Conservation (phyloP, 2,329 filamentous ascomycete species). For the Phaeoacremonium minimum region DNA sequence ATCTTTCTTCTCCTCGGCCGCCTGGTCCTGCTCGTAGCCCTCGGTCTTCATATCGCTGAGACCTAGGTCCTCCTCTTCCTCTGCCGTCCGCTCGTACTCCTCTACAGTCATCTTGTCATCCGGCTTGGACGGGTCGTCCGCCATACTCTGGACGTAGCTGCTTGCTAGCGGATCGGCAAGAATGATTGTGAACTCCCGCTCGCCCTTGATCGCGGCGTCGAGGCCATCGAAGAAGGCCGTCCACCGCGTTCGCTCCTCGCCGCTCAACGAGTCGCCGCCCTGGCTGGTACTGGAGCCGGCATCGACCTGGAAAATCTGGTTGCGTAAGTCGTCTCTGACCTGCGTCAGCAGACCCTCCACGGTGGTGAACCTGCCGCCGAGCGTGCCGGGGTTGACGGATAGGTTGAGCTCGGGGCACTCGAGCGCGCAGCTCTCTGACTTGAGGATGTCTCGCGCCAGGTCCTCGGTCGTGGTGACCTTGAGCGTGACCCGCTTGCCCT, state of each 20-base stretch:
- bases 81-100: conserved; percentile 80
- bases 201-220: conserved; percentile 72
- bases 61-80: conserved; percentile 92
- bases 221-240: conserved; percentile 74
- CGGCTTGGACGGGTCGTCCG: conserved; percentile 60
- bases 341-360: conserved; percentile 91
- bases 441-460: conserved; percentile 87
- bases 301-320: conserved; percentile 77
- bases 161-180: conserved; percentile 85
- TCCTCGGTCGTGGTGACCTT: conserved; percentile 66
- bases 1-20: conserved; percentile 20
- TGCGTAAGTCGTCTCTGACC: conserved; percentile 82
- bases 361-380: conserved; percentile 94
- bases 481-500: conserved; percentile 79
- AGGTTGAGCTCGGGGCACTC: conserved; percentile 84
- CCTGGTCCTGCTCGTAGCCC: conserved; percentile 64
- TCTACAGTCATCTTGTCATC: conserved; percentile 79
- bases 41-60: conserved; percentile 91
- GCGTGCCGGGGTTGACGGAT: conserved; percentile 84
- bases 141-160: conserved; percentile 90
- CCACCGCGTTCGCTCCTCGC: conserved; percentile 69
- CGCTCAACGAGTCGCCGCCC: conserved; percentile 75
- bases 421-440: conserved; percentile 87
- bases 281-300: conserved; percentile 48
- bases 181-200: conserved; percentile 75